Conservation (phyloP, 441 rosid species). For the Viola pubescens region DNA sequence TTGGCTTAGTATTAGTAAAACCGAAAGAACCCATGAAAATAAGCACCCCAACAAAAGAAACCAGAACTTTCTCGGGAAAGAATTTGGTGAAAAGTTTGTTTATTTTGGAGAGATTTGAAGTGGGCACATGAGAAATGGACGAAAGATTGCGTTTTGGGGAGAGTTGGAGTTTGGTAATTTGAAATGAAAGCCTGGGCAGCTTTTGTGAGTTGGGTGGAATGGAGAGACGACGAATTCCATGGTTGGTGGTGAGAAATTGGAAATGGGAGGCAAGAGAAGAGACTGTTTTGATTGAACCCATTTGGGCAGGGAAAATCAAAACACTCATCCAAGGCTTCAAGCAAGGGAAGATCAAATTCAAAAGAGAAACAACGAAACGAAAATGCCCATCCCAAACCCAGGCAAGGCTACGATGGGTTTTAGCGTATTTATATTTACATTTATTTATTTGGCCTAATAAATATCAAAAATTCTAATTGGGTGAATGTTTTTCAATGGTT, state of each 20-base stretch:
- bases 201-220: conserved; percentile 14
- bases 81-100: conserved; percentile 7
- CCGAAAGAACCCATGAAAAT: conserved; percentile 43
- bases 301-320: conserved; percentile 1
- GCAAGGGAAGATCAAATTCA: no score
- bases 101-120: conserved; percentile 19
- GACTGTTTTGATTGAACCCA: conserved; percentile 22
- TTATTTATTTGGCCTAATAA: no score
- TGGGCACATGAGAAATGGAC: conserved; percentile 10
- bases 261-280: conserved; percentile 14
- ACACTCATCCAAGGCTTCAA: no score
- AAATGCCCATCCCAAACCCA: no score
- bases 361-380: no score
- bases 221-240: background rate
- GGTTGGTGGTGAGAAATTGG: background rate
- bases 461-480: no score
- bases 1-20: conserved; percentile 27
- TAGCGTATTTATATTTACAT: no score
- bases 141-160: conserved; percentile 23
- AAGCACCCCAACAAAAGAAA: conserved; percentile 51
- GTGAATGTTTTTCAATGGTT: no score
- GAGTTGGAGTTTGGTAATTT: conserved; percentile 15
- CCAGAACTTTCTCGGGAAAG: conserved; percentile 32
- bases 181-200: conserved; percentile 15
- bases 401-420: no score